These are phyloP conservation scores for Globisporangium yorkense DNA, from an alignment of 352 stramenopile genomes.

Conservation along the genomic window DNA sequence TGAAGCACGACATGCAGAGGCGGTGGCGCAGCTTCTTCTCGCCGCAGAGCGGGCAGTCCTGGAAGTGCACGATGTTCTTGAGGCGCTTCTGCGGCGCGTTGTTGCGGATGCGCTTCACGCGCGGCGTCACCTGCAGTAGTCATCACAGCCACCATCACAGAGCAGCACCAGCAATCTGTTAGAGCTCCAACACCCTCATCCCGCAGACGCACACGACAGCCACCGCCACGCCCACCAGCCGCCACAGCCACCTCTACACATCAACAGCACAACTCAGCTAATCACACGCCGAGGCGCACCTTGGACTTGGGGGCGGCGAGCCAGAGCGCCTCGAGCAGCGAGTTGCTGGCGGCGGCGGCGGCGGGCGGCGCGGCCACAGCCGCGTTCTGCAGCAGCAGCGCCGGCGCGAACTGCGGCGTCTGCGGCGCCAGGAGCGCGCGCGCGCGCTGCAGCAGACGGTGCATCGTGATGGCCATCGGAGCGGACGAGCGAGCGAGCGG, in stretches of 20 bases:
- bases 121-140: slow-evolving; percentile 64
- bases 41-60: slow-evolving; percentile 74
- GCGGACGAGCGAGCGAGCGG: too few relatives aligned
- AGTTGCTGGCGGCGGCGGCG: slow-evolving; percentile 33
- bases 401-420: slow-evolving; percentile 25
- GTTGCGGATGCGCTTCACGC: slow-evolving; percentile 85
- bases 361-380: slow-evolving; percentile 12
- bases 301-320: slow-evolving; percentile 84
- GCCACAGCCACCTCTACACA: too few relatives aligned
- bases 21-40: slow-evolving; percentile 87
- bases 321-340: slow-evolving; percentile 72
- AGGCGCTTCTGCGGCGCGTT: slow-evolving; percentile 83
- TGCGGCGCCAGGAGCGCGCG: slow-evolving; percentile 48
- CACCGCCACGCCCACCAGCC: not conserved
- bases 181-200: not conserved
- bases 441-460: slow-evolving; percentile 63
- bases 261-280: not conserved
- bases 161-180: not conserved
- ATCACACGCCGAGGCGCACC: slow-evolving; percentile 23
- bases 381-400: slow-evolving; percentile 32
- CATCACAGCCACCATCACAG: not conserved
- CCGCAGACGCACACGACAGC: not conserved
- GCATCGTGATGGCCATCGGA: slow-evolving; percentile 41
- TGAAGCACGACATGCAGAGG: slow-evolving; percentile 89
- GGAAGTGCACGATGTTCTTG: slow-evolving; percentile 90